Percentiles rank a stretch among this genome's conserved stretches.
Conservation (phyloP, 768 basidiomycete genomes). For the Termitomyces heimii region DNA sequence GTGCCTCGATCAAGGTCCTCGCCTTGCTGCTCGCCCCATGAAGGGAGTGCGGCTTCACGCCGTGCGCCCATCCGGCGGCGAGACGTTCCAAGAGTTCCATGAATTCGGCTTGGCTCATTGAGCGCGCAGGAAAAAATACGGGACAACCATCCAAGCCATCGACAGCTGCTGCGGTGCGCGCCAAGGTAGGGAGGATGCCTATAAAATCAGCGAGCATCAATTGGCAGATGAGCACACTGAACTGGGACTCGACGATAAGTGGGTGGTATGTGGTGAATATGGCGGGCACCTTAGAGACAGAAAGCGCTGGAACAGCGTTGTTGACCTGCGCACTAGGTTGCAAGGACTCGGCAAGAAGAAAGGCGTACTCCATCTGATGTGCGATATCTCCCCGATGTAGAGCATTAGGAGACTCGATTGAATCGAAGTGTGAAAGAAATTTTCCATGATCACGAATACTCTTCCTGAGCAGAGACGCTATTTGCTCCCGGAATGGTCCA, state of each 20-base stretch:
- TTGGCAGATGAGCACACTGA: constrained; percentile 67
- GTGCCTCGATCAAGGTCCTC: constrained; percentile 9
- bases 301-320: constrained; percentile 16
- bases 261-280: constrained; percentile 89
- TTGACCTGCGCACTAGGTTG: constrained; percentile 52
- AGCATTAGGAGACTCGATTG: constrained; percentile 42
- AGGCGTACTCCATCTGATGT: constrained; percentile 58
- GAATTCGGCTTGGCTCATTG: constrained; percentile 89
- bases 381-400: constrained; percentile 39
- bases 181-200: constrained; percentile 56
- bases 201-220: constrained; percentile 76
- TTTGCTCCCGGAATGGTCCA: constrained; percentile 50
- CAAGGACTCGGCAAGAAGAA: constrained; percentile 58
- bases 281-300: constrained; percentile 41
- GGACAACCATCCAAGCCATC: constrained; percentile 87
- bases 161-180: constrained; percentile 59
- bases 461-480: constrained; percentile 59
- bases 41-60: constrained; percentile 52
- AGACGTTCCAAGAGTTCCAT: constrained; percentile 81
- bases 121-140: constrained; percentile 79
- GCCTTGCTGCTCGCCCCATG: constrained; percentile 18
- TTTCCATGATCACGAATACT: constrained; percentile 80
- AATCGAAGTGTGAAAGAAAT: constrained; percentile 80
- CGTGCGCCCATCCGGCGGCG: constrained; percentile 67
- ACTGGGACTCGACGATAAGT: constrained; percentile 82